phyloP scores from a whole-genome alignment of 2,329 filamentous ascomycete genomes.

The Keithomyces neogunnii region DNA sequence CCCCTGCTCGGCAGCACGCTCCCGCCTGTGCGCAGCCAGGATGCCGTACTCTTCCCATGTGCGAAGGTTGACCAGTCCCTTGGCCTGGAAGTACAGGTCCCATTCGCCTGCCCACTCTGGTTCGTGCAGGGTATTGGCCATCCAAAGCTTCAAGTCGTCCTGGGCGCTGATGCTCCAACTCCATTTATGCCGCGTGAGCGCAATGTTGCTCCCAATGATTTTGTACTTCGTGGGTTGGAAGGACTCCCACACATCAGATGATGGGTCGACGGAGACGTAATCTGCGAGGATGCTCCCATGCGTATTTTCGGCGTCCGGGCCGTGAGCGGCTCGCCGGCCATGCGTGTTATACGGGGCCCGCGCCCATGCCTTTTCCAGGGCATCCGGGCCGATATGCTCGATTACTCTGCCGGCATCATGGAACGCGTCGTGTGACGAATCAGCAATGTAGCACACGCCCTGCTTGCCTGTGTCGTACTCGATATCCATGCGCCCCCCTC shows the following conservation, averaged over 20 bases:
- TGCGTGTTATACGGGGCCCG: not conserved
- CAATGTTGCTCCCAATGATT: conserved; percentile 11
- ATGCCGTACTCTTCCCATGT: conserved; percentile 17
- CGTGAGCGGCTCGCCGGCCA: not conserved
- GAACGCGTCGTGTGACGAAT: not conserved
- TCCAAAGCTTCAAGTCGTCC: conserved; percentile 12
- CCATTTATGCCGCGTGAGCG: conserved; percentile 10
- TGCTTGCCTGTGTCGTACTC: not conserved
- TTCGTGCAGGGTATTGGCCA: conserved; percentile 13
- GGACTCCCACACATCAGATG: conserved; percentile 2
- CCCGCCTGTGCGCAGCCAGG: conserved; percentile 14
- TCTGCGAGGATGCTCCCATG: conserved; percentile 4
- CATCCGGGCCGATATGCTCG: not conserved
- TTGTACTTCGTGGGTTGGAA: conserved; percentile 6
- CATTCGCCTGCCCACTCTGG: conserved; percentile 13
- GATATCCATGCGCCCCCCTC: not conserved
- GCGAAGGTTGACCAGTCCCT: conserved; percentile 13
- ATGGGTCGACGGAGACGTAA: conserved; percentile 5
- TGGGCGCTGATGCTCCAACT: conserved; percentile 10
- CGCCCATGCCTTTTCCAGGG: not conserved
- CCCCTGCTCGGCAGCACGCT: conserved; percentile 5
- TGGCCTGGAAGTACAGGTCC: conserved; percentile 15
- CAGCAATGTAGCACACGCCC: not conserved
- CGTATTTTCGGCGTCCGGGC: not conserved
- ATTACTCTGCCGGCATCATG: not conserved